Evolutionary conservation across 805 yeast genomes (phyloP), one percentile per base, ranked within the genome.

Genomic region (Myxozyma udenii): DNA sequence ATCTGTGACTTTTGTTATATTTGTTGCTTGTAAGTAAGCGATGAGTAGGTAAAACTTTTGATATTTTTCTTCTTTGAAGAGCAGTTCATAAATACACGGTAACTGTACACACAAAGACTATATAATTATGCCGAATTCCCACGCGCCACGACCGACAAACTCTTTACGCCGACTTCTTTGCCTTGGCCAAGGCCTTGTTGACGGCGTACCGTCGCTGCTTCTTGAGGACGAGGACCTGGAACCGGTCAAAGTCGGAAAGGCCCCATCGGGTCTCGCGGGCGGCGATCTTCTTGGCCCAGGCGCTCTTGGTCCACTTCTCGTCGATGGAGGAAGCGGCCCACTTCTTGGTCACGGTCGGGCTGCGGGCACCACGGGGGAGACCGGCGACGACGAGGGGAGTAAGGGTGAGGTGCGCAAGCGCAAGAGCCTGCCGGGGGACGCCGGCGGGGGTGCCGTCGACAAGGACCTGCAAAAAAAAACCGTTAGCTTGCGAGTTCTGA

Each of bases 261-360:
- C 84, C 79, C 70, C 95, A 77, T 83, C 98, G 87, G 77, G 84
- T 87, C 77, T 85, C 84, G 78, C 87, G 88, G 77, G 87, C 85
- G 73, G 95, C 96, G 70, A 93, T 85, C 82, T 89, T 90, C 86
- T 91, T 87, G 72, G 98, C 97, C 97, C 97, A 89, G 50, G 96
- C 74, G 63, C 98, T 78, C 68, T 85, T 78, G 66, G 85, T 82
- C 98, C 98, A 93, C 78, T 91, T 87, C 71, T 81, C 79, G 66
- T 82, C 84, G 67, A 91, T 79, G 66, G 83, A 90, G 68, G 95
- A 84, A 73, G 93, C 87, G 70, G 82, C 80, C 93, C 95, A 93
- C 77, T 87, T 87, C 87, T 91, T 91, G 69, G 83, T 71, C 68
- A 95, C 91, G 62, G 82, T 78, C 64, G 82, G 79, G 68, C 95